Evolutionary conservation across 352 stramenopile genomes (phyloP).

Genomic region (Globisporangium splendens): DNA sequence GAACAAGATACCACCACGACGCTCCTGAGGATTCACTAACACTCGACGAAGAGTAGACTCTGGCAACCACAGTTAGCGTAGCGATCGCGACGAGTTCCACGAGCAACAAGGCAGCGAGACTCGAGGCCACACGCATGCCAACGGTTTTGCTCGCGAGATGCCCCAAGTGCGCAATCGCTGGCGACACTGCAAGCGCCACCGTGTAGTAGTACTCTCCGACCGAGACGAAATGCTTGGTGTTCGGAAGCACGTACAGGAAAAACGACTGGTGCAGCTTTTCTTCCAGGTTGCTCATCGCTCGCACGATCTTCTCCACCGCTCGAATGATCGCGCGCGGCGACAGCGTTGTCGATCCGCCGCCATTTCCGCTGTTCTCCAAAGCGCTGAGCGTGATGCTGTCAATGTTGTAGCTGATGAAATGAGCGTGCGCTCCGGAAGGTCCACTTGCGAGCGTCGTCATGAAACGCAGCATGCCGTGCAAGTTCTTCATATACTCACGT

Average conservation of each 20-base stretch:
- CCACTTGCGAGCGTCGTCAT: conserved; percentile 68
- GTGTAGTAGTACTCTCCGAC: conserved; percentile 87
- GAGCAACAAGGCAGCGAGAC: conserved; percentile 29
- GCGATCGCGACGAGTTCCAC: conserved; percentile 27
- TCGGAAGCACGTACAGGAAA: conserved; percentile 83
- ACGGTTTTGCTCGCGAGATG: conserved; percentile 44
- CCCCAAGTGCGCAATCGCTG: conserved; percentile 59
- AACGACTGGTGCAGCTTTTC: conserved; percentile 89
- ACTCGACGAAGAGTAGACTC: conserved; percentile 1
- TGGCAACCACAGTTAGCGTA: conserved; percentile 16
- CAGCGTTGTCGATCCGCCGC: conserved; percentile 15
- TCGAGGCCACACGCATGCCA: conserved; percentile 66
- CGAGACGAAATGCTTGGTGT: conserved; percentile 71
- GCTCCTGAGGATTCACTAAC: neutral
- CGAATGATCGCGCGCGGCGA: conserved; percentile 38
- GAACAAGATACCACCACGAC: conserved; percentile 26
- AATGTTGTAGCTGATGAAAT: conserved; percentile 86
- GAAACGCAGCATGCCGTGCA: conserved; percentile 75
- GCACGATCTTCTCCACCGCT: conserved; percentile 62
- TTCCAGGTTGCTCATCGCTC: conserved; percentile 83
- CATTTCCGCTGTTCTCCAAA: conserved; percentile 18
- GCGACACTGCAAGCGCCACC: conserved; percentile 64
- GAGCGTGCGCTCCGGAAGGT: conserved; percentile 62
- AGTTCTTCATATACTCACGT: conserved; percentile 45
- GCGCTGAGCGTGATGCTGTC: conserved; percentile 71